Conservation (phyloP, 176 grass and related monocot species). For the Oryza meridionalis region DNA sequence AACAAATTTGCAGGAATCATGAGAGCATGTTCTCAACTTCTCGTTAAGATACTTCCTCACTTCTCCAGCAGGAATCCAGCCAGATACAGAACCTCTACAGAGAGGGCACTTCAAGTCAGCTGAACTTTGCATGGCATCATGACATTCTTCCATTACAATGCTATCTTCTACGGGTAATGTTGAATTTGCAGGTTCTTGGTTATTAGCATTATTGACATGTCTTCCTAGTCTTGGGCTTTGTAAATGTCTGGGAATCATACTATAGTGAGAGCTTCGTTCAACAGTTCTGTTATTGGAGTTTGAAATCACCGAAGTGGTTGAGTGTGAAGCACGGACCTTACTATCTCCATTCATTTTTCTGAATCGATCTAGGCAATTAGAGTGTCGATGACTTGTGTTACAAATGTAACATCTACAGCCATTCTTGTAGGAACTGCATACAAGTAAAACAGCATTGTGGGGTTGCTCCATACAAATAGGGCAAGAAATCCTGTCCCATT, state of each 20-base stretch:
- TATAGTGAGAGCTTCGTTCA: slow-evolving; percentile 53
- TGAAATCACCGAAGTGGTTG: slow-evolving; percentile 62
- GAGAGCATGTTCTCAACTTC: slow-evolving; percentile 71
- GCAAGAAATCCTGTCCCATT: slow-evolving; percentile 95
- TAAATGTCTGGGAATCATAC: slow-evolving; percentile 56
- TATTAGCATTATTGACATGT: slow-evolving; percentile 46
- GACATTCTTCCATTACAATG: slow-evolving; percentile 44
- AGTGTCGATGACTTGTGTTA: slow-evolving; percentile 96
- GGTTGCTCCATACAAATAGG: slow-evolving; percentile 99
- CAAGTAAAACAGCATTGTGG: slow-evolving; percentile 92
- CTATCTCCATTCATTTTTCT: slow-evolving; percentile 84
- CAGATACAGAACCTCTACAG: slow-evolving; percentile 80
- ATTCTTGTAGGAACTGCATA: slow-evolving; percentile 89
- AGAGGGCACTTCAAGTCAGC: slow-evolving; percentile 78
- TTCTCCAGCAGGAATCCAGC: slow-evolving; percentile 78
- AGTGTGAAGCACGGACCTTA: slow-evolving; percentile 63
- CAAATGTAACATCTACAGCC: slow-evolving; percentile 94
- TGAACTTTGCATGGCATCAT: slow-evolving; percentile 47
- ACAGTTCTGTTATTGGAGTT: slow-evolving; percentile 59
- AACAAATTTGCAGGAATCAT: slow-evolving; percentile 75
- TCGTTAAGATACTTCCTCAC: slow-evolving; percentile 77
- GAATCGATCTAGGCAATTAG: slow-evolving; percentile 94
- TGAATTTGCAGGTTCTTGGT: slow-evolving; percentile 56
- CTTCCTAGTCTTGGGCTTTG: slow-evolving; percentile 38
- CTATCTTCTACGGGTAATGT: slow-evolving; percentile 40